Evolutionary conservation across 2,329 filamentous ascomycete species (phyloP), one percentile per base, ranked within the genome.

Genomic region (Phyllosticta ampelicida): DNA sequence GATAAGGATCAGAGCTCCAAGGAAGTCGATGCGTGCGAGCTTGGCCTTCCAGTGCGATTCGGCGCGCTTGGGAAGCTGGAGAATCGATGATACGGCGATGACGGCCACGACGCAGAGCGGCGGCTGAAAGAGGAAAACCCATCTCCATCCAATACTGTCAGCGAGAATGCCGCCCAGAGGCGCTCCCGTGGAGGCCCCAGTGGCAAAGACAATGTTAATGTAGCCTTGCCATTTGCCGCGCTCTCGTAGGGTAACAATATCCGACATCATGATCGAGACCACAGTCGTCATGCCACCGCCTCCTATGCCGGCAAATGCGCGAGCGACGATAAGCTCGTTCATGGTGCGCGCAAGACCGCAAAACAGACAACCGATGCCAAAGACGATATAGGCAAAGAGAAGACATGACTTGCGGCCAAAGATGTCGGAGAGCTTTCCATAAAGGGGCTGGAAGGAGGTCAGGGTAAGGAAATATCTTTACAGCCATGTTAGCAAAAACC

Each of bases 101-200:
- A 87, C 82, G 1, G 87, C 87, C 1, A 85, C 54, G 8, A 85
- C 67, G 60, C 86, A 87, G 5, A 90, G 68, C 1, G 88, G 88
- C 0, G 82, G 80, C 68, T 92, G 89, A 2, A 77, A 77, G 11
- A 89, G 70, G 66, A 94, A 92, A 0, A 86, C 80, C 85, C 86
- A 90, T 63, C 87, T 76, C 87, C 87, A 90, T 30, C 87, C 86
- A 55, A 90, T 78, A 4, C 78, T 81, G 68, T 90, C 87, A 0
- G 86, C 82, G n/a, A 90, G 70, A 6, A 88, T 68, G 2, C 88
- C 87, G 16, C 80, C 88, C 0, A 92, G 63, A 0, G 87, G 86
- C 4, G 84, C 87, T 2, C 88, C 88, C 5, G 79, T 77, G 5
- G 83, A 81, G 3, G 86, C 80, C n/a, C 87, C 88, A 18, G 77